These are phyloP conservation scores for Starmerella floricola DNA, from an alignment of 805 yeast species.

Conservation along the genomic window DNA sequence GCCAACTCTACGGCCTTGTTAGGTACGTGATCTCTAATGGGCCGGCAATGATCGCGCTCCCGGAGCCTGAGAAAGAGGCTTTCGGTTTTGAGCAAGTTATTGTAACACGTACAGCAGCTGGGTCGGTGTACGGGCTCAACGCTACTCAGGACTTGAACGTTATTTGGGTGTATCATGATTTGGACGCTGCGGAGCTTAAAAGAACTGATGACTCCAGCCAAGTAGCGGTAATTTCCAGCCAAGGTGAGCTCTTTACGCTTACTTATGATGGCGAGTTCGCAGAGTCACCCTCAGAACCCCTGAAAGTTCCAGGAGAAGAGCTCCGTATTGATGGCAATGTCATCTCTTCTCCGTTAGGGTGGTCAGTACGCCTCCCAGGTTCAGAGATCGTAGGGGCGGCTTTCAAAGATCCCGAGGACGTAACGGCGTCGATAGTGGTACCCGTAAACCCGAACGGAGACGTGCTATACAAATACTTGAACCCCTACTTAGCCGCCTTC, in stretches of 20 bases:
- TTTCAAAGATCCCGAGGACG: constrained; percentile 32
- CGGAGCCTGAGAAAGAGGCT: constrained; percentile 11
- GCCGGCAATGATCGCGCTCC: constrained; percentile 9
- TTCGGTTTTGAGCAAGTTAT: constrained; percentile 30
- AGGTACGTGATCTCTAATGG: background rate
- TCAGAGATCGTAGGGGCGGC: constrained; percentile 32
- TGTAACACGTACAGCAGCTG: constrained; percentile 24
- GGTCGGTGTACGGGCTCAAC: constrained; percentile 27
- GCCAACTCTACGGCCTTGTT: constrained; percentile 5
- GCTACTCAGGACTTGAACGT: constrained; percentile 21
- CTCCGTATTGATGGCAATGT: constrained; percentile 1
- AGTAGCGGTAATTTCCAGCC: constrained; percentile 10
- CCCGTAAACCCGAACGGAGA: constrained; percentile 43
- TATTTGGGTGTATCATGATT: constrained; percentile 22
- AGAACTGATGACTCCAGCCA: background rate
- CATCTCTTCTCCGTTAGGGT: constrained; percentile 2
- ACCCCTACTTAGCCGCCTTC: constrained; percentile 53
- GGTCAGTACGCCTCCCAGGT: constrained; percentile 13
- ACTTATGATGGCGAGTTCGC: constrained; percentile 12
- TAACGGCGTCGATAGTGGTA: constrained; percentile 51
- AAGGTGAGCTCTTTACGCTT: constrained; percentile 18
- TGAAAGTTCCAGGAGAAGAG: background rate
- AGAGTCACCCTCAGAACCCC: constrained; percentile 1
- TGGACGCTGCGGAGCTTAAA: constrained; percentile 11
- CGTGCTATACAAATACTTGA: constrained; percentile 70